phyloP scores from a whole-genome alignment of 2,329 filamentous ascomycete species.

The Penicillium sp. region DNA sequence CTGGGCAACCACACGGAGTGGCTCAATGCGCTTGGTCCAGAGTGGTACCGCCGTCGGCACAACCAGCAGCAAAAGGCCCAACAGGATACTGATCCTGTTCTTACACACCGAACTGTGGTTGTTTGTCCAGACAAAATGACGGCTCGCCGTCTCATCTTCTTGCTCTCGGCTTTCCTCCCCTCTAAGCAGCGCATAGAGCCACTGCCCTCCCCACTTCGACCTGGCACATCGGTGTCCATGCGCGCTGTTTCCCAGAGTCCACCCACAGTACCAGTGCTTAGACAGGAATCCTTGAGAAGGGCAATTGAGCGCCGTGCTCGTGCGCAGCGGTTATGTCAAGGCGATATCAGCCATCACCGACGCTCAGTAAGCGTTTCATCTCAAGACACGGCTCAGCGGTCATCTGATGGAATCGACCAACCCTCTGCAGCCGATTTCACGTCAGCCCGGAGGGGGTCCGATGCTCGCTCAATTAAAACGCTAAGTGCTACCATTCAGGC shows the following conservation, averaged over 20 bases:
- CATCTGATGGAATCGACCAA: slow-evolving; percentile 34
- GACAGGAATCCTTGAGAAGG: slow-evolving; percentile 54
- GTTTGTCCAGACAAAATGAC: slow-evolving; percentile 60
- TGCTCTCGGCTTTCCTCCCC: slow-evolving; percentile 59
- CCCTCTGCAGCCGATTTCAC: slow-evolving; percentile 22
- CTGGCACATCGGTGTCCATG: slow-evolving; percentile 46
- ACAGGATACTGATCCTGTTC: slow-evolving; percentile 47
- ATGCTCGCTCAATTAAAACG: slow-evolving; percentile 46
- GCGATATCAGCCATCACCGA: slow-evolving; percentile 34
- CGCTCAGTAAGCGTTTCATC: slow-evolving; percentile 48
- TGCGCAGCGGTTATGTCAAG: slow-evolving; percentile 44
- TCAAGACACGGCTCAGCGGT: slow-evolving; percentile 40
- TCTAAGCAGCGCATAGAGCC: slow-evolving; percentile 44
- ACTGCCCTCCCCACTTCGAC: slow-evolving; percentile 39
- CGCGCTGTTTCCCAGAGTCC: slow-evolving; percentile 55
- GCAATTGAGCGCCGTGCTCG: slow-evolving; percentile 54
- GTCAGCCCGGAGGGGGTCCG: slow-evolving; percentile 40
- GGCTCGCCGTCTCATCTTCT: slow-evolving; percentile 57
- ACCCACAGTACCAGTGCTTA: slow-evolving; percentile 49
- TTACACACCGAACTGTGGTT: slow-evolving; percentile 57
- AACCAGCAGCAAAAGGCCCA: slow-evolving; percentile 52
- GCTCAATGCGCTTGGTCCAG: slow-evolving; percentile 56
- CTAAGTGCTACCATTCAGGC: slow-evolving; percentile 47
- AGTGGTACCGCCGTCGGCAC: slow-evolving; percentile 55
- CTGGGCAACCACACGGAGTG: slow-evolving; percentile 61